Percentiles rank a stretch among this genome's conserved stretches.
Conservation (phyloP, 768 basidiomycete genomes). For the Leccinum arenicola region DNA sequence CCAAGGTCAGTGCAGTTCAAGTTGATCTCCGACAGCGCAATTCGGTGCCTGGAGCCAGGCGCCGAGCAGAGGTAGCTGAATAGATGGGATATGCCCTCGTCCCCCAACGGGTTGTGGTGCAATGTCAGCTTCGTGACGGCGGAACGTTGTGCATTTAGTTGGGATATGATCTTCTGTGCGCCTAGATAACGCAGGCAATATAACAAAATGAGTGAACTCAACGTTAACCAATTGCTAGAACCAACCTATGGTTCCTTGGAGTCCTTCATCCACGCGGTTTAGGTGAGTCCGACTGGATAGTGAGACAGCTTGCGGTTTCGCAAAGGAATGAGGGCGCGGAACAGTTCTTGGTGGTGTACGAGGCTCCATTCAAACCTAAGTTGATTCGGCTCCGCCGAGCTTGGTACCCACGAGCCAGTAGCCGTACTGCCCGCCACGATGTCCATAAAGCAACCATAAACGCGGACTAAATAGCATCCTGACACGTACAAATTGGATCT, state of each 20-base stretch:
- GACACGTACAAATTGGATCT: constrained; percentile 7
- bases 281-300: constrained; percentile 19
- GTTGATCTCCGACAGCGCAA: constrained; percentile 47
- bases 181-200: constrained; percentile 35
- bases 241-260: constrained; percentile 22
- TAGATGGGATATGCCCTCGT: constrained; percentile 52
- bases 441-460: constrained; percentile 1
- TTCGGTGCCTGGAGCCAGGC: constrained; percentile 42
- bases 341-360: neutral
- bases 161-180: constrained; percentile 49
- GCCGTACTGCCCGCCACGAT: neutral
- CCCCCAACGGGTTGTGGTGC: constrained; percentile 54
- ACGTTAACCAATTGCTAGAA: neutral
- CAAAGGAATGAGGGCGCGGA: neutral
- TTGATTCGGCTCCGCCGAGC: neutral
- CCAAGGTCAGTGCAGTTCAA: constrained; percentile 56
- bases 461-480: neutral
- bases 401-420: too few species aligned
- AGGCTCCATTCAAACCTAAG: constrained; percentile 17
- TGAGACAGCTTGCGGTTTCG: constrained; percentile 6
- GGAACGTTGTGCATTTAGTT: constrained; percentile 40
- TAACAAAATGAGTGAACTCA: neutral
- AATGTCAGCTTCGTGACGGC: constrained; percentile 50
- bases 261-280: constrained; percentile 18
- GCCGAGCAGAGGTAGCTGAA: constrained; percentile 55